Evolutionary conservation across 768 basidiomycete species (phyloP).

Genomic region (Tricholoma matsutake): DNA sequence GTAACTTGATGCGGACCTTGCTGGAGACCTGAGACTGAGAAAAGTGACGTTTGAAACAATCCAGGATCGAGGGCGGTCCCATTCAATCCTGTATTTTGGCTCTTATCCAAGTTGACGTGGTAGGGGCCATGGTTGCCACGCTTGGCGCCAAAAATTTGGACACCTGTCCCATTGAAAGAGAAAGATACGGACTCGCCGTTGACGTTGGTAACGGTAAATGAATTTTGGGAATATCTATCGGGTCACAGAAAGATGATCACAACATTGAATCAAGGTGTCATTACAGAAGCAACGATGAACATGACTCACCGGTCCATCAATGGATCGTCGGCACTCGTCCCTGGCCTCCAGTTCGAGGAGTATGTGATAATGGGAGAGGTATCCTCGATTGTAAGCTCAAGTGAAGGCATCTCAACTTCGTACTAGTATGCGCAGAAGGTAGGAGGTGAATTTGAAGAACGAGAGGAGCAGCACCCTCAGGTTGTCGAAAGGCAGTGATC

Average conservation of each 20-base stretch:
- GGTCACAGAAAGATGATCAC: not conserved
- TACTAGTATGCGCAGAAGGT: not conserved
- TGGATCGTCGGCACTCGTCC: constrained; percentile 12
- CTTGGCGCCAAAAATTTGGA: constrained; percentile 50
- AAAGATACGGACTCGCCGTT: constrained; percentile 34
- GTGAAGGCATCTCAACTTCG: constrained; percentile 19
- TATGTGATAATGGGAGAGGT: constrained; percentile 25
- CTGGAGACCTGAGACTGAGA: constrained; percentile 28
- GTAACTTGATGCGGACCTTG: constrained; percentile 37
- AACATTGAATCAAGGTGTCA: not conserved
- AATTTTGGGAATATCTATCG: constrained; percentile 34
- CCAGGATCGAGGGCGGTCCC: constrained; percentile 26
- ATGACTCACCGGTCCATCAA: not conserved
- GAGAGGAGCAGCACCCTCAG: not conserved
- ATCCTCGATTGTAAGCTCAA: constrained; percentile 26
- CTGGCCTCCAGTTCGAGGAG: constrained; percentile 22
- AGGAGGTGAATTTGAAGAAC: not conserved
- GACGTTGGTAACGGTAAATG: constrained; percentile 37
- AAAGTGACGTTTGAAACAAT: constrained; percentile 42
- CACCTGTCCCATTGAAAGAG: constrained; percentile 46
- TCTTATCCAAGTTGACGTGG: constrained; percentile 39
- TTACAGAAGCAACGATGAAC: constrained; percentile 4
- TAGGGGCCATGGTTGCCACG: constrained; percentile 45
- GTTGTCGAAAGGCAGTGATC: not conserved
- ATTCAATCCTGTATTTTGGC: constrained; percentile 21